Evolutionary conservation across 345 rosid species (phyloP), one percentile per base, ranked within the genome.

Genomic region (Gossypium anomalum): DNA sequence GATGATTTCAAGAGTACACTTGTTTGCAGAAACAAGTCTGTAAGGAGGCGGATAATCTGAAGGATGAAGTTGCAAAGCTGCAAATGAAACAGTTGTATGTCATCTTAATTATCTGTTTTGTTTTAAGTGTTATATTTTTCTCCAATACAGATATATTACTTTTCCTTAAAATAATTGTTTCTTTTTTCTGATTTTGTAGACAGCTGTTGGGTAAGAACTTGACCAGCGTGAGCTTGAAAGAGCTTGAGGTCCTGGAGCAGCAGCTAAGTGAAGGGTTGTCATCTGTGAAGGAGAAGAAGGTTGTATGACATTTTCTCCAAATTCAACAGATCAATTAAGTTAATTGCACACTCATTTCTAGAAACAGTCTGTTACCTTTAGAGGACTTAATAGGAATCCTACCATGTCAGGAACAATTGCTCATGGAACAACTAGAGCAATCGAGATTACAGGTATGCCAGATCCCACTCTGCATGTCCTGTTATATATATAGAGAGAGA

Each of bases 221-320:
- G 79, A 80, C 71, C 75, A 82, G 83, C 62, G 56, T 90, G 89
- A 81, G 83, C 85, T 84, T 90, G 73, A 90, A 90, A 77, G 97
- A 92, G 53, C 73, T 92, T 75, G 94, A 88, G 80, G 86, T 75
- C 55, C 86, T 94, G 14, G 97, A 94, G 78, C 85, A 92, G 48
- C 88, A 90, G 79, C 76, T 92, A 25, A 83, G 76, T 70, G 93
- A 87, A 55, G 88, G 92, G 1, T 73, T 92, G 80, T 67, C 79
- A 80, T 83, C 90, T 45, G 94, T 92, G 45, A 91, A 89, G 86
- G 90, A 87, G 82, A 89, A 76, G 75, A 94, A 92, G 93, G 97
- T 94, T 59, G 56, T 38, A 41, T 41, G 34, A 29, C 9, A 25
- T 45, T 71, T 64, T 67, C n/a, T n/a, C 14, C 11, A 0, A 17